A percentile compares a stretch with the other conserved stretches of the same genome.
These are phyloP conservation scores for Naganishia vaughanmartiniae DNA, from an alignment of 768 basidiomycete genomes.

Conservation along the genomic window DNA sequence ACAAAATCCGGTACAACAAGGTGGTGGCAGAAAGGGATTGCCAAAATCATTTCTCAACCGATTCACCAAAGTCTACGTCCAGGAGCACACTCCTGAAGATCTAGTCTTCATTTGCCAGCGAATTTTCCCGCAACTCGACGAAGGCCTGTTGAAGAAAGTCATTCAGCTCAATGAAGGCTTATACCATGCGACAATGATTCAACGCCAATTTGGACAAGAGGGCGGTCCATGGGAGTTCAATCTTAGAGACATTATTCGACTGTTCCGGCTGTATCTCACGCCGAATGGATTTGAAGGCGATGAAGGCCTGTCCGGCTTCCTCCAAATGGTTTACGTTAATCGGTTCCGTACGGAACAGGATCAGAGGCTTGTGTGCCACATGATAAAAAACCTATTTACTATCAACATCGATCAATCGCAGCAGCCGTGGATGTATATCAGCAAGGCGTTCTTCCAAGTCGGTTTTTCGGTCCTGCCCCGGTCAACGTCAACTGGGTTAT, in stretches of 20 bases:
- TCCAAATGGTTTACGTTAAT: constrained; percentile 74
- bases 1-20: constrained; percentile 93
- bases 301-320: constrained; percentile 63
- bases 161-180: constrained; percentile 75
- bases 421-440: constrained; percentile 47
- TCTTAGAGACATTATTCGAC: constrained; percentile 85
- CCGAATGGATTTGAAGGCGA: constrained; percentile 50
- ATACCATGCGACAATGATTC: constrained; percentile 64
- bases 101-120: constrained; percentile 72
- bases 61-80: constrained; percentile 94
- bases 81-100: constrained; percentile 76
- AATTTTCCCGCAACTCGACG: constrained; percentile 65
- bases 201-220: constrained; percentile 67
- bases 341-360: constrained; percentile 78
- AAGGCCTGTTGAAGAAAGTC: constrained; percentile 65
- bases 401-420: constrained; percentile 56
- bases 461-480: constrained; percentile 60
- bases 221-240: constrained; percentile 99
- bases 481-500: constrained; percentile 49
- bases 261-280: constrained; percentile 61
- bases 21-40: constrained; percentile 93
- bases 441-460: constrained; percentile 58
- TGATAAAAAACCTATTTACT: constrained; percentile 51
- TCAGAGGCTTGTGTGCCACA: constrained; percentile 53
- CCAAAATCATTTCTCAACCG: constrained; percentile 97